Base-by-base conservation (phyloP, 768 basidiomycete genomes). In the Clavaria fumosa region DNA sequence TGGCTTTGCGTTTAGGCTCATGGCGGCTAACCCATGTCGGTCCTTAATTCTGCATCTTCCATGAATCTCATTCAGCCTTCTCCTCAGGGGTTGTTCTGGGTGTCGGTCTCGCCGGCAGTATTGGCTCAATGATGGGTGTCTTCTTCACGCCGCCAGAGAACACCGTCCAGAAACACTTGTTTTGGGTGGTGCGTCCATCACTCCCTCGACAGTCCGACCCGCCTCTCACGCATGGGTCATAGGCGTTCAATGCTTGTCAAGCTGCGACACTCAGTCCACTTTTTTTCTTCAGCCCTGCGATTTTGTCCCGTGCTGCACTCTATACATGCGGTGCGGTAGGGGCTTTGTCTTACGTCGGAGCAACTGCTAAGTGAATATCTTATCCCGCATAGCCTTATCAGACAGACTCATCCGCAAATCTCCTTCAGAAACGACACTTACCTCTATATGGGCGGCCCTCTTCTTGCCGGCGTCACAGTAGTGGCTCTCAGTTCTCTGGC, bases 251-350 rank as follows among this genome's bases (percentile, higher is more conserved):
- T 45, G 76, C 68, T 3, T 84, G 73, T 53, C 88, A 91, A 60
- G 83, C 83, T 5, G 79, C 83, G 5, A 84, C 82, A 2, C 63
- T 93, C 28, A 81, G 79, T 44, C 88, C 88, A 2, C 54, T 93
- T n/a, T 88, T 86, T 62, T 89, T 91, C 67, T 56, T 89, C 32
- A 77, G 66, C 49, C 88, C 88, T 2, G 84, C 82, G 9, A 69
- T 91, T 44, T 67, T 93, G 35, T 78, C 79, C 12, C 75, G 88
- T 21, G 88, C 88, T 6, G 88, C 84, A 4, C 61, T 93, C 2
- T 93, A 93, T 58, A 90, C 88, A 0, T 69, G 75, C 24, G 85
- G 85, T 19, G 72, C 84, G 2, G 81, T 88, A n/a, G 85, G 84
- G 3, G 72, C 81, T 2, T 69, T 91, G 19, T 78, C 78, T 9